Percentiles rank a stretch among this genome's conserved stretches.
Evolutionary conservation across 1,284 basidiomycete genomes (phyloP).

Genomic region (Peniophora sp.): DNA sequence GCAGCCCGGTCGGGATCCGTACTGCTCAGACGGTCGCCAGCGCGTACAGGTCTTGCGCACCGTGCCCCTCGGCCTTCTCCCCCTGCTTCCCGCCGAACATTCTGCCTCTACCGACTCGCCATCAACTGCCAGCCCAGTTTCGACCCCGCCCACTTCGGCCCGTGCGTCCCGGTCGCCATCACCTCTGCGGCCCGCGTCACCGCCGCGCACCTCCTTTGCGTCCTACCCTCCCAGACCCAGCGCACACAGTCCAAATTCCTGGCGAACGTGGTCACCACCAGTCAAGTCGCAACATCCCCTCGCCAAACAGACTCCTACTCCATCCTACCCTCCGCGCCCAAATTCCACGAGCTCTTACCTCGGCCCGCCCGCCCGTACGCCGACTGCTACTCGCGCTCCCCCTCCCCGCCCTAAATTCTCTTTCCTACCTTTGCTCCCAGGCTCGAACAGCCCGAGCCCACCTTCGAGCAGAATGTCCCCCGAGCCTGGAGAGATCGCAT

Average conservation of each 20-base stretch:
- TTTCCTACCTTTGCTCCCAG: constrained; percentile 11
- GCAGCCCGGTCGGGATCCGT: constrained; percentile 20
- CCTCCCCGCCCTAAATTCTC: constrained; percentile 7
- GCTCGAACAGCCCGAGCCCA: background rate
- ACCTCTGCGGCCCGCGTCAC: background rate
- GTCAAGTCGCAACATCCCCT: background rate
- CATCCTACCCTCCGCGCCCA: too few species aligned
- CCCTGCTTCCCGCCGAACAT: constrained; percentile 12
- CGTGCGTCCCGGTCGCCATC: constrained; percentile 8
- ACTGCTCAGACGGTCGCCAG: constrained; percentile 12
- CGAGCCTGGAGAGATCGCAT: background rate
- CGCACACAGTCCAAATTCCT: background rate
- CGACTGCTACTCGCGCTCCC: background rate
- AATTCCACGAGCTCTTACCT: too few species aligned
- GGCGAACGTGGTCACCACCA: background rate
- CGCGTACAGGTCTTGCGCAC: constrained; percentile 23
- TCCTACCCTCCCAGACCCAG: background rate
- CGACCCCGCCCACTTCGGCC: constrained; percentile 6
- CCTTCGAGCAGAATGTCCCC: too few species aligned
- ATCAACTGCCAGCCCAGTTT: constrained; percentile 1
- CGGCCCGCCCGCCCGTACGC: background rate
- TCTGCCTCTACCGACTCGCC: background rate
- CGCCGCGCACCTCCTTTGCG: background rate
- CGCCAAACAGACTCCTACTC: too few species aligned
- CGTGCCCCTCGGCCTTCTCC: constrained; percentile 24